Percentiles rank a stretch among this genome's conserved stretches.
Conservation (phyloP, 2,329 filamentous ascomycete genomes). For the Lecanoromycetidae sp. region DNA sequence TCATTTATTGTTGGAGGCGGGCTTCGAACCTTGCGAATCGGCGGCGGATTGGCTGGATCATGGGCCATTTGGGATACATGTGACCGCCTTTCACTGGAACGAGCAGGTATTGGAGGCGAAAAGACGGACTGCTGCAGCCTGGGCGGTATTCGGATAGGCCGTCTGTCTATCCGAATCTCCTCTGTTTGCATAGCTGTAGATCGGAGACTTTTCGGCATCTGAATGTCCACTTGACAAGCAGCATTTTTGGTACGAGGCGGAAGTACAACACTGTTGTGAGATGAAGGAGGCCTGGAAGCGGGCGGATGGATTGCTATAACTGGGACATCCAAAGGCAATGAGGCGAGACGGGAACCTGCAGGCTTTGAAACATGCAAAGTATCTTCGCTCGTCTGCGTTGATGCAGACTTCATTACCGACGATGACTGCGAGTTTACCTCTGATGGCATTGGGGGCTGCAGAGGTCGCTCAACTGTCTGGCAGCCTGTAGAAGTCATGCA, state of each 20-base stretch:
- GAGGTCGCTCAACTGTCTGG: slow-evolving; percentile 29
- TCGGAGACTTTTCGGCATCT: slow-evolving; percentile 34
- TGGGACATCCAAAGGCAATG: slow-evolving; percentile 45
- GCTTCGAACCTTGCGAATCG: not conserved
- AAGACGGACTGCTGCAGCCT: slow-evolving; percentile 72
- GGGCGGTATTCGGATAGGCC: slow-evolving; percentile 59
- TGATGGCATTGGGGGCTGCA: not conserved
- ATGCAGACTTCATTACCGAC: slow-evolving; percentile 16
- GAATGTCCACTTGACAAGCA: slow-evolving; percentile 62
- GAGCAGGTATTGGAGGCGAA: slow-evolving; percentile 27
- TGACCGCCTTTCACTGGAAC: slow-evolving; percentile 1
- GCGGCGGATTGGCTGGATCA: not conserved
- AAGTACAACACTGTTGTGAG: slow-evolving; percentile 59
- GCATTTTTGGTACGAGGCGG: slow-evolving; percentile 72
- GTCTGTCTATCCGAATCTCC: slow-evolving; percentile 71
- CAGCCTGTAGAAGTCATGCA: slow-evolving; percentile 33
- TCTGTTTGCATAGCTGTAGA: slow-evolving; percentile 71
- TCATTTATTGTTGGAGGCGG: slow-evolving; percentile 1
- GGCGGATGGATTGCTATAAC: slow-evolving; percentile 89
- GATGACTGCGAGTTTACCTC: too few relatives aligned
- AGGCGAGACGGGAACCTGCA: slow-evolving; percentile 13
- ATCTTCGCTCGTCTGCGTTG: slow-evolving; percentile 27
- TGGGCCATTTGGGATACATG: not conserved
- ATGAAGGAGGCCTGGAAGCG: slow-evolving; percentile 67
- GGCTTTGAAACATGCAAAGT: not conserved